A percentile compares a stretch with the other conserved stretches of the same genome.
phyloP scores from a whole-genome alignment of 306 rosid genomes.

The Neltuma alba region DNA sequence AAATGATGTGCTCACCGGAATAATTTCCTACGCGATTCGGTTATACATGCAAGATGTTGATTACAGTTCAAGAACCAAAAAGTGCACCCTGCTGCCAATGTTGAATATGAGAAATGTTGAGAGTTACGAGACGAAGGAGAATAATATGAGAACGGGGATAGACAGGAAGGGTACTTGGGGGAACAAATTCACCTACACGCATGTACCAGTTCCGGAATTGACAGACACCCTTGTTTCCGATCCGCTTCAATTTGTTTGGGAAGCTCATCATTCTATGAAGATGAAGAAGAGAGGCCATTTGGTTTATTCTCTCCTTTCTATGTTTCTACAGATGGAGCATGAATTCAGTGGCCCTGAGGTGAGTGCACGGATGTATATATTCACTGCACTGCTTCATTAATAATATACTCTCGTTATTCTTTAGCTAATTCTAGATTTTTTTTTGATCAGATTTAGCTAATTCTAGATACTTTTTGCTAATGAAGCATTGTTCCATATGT shows the following conservation, averaged over 20 bases:
- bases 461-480: too few species aligned
- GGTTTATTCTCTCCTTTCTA: neutral
- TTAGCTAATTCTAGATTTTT: too few species aligned
- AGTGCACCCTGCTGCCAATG: neutral
- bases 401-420: too few species aligned
- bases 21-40: too few species aligned
- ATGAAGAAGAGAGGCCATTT: neutral
- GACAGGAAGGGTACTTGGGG: slow-evolving; percentile 34
- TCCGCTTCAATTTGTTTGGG: neutral
- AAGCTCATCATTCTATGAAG: neutral
- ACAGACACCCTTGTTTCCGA: neutral
- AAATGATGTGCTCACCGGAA: too few species aligned
- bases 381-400: neutral
- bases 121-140: neutral
- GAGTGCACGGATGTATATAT: neutral
- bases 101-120: neutral
- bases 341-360: neutral
- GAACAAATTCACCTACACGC: slow-evolving; percentile 31
- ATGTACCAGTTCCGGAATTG: slow-evolving; percentile 32
- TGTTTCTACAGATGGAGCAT: neutral
- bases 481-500: neutral
- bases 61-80: neutral
- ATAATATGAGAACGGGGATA: neutral
- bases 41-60: slow-evolving; percentile 36
- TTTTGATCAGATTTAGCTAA: too few species aligned